Percentiles rank a stretch among this genome's conserved stretches.
Evolutionary conservation across 257 asterid genomes (phyloP).

Genomic region (Jaltomata sinuosa): DNA sequence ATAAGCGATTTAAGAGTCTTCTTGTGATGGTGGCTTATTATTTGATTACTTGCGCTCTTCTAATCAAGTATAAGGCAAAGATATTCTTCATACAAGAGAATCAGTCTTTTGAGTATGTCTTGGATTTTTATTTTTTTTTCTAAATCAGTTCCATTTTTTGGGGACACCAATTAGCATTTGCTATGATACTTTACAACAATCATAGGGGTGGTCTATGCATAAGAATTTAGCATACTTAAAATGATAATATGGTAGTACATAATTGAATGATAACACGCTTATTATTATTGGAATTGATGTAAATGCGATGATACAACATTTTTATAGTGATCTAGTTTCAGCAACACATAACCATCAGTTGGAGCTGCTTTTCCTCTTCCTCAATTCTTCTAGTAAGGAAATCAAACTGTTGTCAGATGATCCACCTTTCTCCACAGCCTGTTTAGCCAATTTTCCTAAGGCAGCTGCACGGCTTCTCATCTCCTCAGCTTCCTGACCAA

Average conservation of each 20-base stretch:
- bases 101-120: background rate
- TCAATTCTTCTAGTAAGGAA: background rate
- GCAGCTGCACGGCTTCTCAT: background rate
- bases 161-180: background rate
- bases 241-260: background rate
- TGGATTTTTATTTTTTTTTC: background rate
- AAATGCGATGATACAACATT: background rate
- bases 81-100: background rate
- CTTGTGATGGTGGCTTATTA: background rate
- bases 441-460: background rate
- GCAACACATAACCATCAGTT: background rate
- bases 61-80: background rate
- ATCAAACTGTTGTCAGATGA: background rate
- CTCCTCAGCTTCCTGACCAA: conserved; percentile 1
- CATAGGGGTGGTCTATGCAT: background rate
- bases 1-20: no score
- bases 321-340: background rate
- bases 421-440: background rate
- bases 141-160: background rate
- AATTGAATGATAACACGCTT: background rate
- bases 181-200: background rate
- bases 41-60: background rate
- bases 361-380: background rate
- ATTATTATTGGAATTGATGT: background rate
- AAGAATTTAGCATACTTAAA: background rate